These are phyloP conservation scores for Camellia japonica DNA, from an alignment of 148 eudicot species.

Conservation along the genomic window DNA sequence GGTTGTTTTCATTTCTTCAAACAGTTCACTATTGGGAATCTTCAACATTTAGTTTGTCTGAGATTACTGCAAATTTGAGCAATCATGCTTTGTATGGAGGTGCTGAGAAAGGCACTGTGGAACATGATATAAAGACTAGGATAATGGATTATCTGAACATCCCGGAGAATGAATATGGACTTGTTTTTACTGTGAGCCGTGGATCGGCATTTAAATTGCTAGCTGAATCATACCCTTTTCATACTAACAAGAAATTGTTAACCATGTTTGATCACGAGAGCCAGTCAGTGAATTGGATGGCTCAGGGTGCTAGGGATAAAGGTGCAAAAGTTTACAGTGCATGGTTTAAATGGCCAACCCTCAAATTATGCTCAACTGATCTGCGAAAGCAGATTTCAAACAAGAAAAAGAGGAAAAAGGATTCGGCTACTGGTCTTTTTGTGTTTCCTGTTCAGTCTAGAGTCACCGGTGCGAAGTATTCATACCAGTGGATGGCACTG, in stretches of 20 bases:
- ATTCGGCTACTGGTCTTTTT: conserved; percentile 79
- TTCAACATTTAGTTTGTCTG: conserved; percentile 82
- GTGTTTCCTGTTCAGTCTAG: conserved; percentile 96
- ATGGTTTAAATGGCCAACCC: conserved; percentile 95
- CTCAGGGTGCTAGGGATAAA: conserved; percentile 77
- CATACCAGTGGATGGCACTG: conserved; percentile 98
- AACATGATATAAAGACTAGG: conserved; percentile 77
- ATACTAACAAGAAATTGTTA: conserved; percentile 80
- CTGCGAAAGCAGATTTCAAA: conserved; percentile 74
- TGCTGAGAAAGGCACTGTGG: conserved; percentile 82
- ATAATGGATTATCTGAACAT: conserved; percentile 94
- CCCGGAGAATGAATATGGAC: conserved; percentile 93
- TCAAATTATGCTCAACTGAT: conserved; percentile 86
- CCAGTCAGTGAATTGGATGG: conserved; percentile 97
- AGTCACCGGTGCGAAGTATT: conserved; percentile 93
- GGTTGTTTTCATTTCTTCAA: conserved; percentile 88
- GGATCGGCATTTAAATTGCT: conserved; percentile 94
- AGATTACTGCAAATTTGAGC: conserved; percentile 87
- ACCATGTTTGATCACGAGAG: conserved; percentile 99
- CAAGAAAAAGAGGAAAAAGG: conserved; percentile 86
- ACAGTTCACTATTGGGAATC: conserved; percentile 81
- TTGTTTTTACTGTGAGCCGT: conserved; percentile 91
- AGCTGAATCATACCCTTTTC: conserved; percentile 94
- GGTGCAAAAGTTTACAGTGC: conserved; percentile 90
- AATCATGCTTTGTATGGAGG: conserved; percentile 94